phyloP scores from a whole-genome alignment of 345 rosid genomes.

The Salix dunnii region DNA sequence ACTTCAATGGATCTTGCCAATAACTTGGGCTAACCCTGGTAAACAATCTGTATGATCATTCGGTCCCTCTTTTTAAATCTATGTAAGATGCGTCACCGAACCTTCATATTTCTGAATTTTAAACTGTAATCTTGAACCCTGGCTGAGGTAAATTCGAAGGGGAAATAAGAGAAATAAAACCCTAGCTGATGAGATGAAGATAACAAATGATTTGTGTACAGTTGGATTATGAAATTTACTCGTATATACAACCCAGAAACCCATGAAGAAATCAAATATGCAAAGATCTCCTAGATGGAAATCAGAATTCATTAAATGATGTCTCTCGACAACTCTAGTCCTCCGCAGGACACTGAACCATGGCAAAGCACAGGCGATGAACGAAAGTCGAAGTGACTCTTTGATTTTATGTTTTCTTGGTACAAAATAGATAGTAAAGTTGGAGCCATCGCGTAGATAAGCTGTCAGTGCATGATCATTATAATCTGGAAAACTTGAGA shows the following conservation, averaged over 20 bases:
- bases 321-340: background rate
- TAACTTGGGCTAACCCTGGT: background rate
- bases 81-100: background rate
- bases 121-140: background rate
- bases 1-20: background rate
- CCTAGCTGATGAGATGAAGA: conserved; percentile 1
- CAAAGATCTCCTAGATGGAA: background rate
- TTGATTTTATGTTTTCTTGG: background rate
- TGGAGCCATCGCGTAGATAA: background rate
- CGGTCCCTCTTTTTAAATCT: too few relatives aligned
- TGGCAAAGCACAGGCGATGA: background rate
- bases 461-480: background rate
- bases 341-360: background rate
- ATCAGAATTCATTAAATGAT: too few relatives aligned
- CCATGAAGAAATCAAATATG: background rate
- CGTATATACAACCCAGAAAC: background rate
- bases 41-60: background rate
- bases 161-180: background rate
- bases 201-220: background rate
- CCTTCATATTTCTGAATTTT: background rate
- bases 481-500: background rate
- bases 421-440: background rate
- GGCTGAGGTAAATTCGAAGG: background rate
- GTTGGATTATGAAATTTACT: background rate
- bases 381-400: background rate